Base-by-base conservation (phyloP, 164 flowering plant genomes). In the Pachysandra terminalis region DNA sequence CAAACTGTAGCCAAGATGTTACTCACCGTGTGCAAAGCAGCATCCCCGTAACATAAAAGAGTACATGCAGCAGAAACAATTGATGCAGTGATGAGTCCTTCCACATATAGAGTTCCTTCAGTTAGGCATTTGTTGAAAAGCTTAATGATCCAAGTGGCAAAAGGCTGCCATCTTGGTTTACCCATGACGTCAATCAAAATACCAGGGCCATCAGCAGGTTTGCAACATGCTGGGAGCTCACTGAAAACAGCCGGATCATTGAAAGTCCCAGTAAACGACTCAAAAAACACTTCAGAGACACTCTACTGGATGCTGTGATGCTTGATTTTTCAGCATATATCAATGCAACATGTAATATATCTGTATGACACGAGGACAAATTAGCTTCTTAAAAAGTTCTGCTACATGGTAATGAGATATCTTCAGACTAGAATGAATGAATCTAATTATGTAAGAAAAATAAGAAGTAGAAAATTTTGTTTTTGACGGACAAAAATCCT, bases 1-100 rank as follows among this genome's bases (percentile, higher is more conserved):
- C 22, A 13, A 68, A 24, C 5, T 56, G 14, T 22, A 59, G 48
- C 41, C 10, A 66, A 27, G 23, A 48, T 64, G 61, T 53, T 52
- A 84, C 90, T 48, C 74, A 95, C 99, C 89, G 90, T 88, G 22
- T 93, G 99, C 83, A 96, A 72, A 77, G 84, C 83, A 74, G 88
- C 88, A 83, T 89, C 90, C 27, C 90, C 97, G 74, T 82, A 87
- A 67, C 91, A 87, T 75, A 96, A 69, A 63, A 96, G 75, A 62
- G 81, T 75, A 78, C 97, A 93, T 13, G 85, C 85, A 74, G 86
- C 81, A 55, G 74, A 81, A 66, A 89, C 80, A 77, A 80, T 88
- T 67, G 94, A 77, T 27, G 77, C 45, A 78, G 72, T 77, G 40
- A 90, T 59, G 24, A 96, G 90, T 54, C 96, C 99, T 81, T 96